These are phyloP conservation scores for Favolaschia claudopus DNA, from an alignment of 768 basidiomycete genomes.

Conservation along the genomic window DNA sequence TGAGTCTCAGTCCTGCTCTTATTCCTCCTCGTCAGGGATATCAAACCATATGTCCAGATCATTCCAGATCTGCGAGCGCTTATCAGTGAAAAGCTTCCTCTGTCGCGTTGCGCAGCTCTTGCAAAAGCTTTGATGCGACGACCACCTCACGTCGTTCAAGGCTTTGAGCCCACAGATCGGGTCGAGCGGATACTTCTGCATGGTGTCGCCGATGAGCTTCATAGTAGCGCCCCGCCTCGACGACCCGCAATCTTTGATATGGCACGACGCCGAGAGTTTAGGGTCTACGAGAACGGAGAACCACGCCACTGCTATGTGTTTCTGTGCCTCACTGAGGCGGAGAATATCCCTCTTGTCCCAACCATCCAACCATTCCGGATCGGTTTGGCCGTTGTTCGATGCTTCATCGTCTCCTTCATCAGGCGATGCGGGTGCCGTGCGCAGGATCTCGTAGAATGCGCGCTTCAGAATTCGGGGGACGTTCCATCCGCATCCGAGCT, in stretches of 20 bases:
- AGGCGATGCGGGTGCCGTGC: neutral
- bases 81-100: neutral
- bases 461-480: conserved; percentile 39
- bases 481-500: conserved; percentile 38
- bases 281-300: neutral
- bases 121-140: neutral
- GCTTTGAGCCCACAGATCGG: conserved; percentile 4
- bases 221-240: neutral
- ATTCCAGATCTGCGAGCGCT: neutral
- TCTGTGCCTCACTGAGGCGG: conserved; percentile 17
- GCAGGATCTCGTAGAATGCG: conserved; percentile 49
- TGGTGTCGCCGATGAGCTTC: neutral
- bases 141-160: neutral
- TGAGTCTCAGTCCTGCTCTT: too few relatives aligned
- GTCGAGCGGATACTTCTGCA: neutral
- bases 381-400: too few relatives aligned
- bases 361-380: too few relatives aligned
- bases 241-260: too few relatives aligned
- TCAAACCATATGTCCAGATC: conserved; percentile 6
- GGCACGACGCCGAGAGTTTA: neutral
- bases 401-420: neutral
- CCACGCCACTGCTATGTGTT: conserved; percentile 19
- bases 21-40: too few relatives aligned
- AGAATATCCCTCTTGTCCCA: conserved; percentile 3
- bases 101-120: neutral